These are phyloP conservation scores for Teratosphaeria zuluensis DNA, from an alignment of 2,329 filamentous ascomycete genomes.

Conservation along the genomic window DNA sequence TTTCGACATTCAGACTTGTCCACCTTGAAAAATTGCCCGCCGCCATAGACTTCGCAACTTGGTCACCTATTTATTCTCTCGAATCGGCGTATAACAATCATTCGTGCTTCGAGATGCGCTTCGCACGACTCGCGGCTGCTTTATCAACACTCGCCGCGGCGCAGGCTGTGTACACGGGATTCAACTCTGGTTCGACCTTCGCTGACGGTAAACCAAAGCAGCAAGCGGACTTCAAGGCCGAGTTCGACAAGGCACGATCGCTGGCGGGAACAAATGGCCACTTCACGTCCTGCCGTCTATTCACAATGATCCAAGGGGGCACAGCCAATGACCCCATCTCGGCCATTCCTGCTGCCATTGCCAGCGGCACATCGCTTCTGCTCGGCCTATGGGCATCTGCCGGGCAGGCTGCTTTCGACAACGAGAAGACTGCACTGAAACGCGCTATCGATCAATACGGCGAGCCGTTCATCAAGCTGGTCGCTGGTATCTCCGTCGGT, in stretches of 20 bases:
- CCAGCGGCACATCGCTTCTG: conserved; percentile 66
- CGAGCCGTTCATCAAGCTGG: conserved; percentile 46
- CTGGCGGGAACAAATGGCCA: conserved; percentile 46
- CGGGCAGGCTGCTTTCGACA: conserved; percentile 46
- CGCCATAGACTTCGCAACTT: neutral
- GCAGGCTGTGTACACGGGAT: conserved; percentile 44
- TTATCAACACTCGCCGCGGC: conserved; percentile 31
- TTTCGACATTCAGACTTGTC: neutral
- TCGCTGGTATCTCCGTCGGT: conserved; percentile 73
- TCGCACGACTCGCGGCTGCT: conserved; percentile 24
- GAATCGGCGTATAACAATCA: neutral
- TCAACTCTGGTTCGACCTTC: conserved; percentile 63
- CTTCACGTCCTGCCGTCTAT: conserved; percentile 62
- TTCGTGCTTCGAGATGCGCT: conserved; percentile 20
- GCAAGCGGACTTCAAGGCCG: conserved; percentile 57
- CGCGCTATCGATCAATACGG: conserved; percentile 62
- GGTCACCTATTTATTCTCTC: neutral
- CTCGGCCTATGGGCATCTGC: conserved; percentile 65
- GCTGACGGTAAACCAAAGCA: conserved; percentile 50
- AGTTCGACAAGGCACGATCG: conserved; percentile 56
- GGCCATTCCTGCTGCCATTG: conserved; percentile 68
- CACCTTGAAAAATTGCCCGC: neutral
- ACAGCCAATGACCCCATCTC: conserved; percentile 56
- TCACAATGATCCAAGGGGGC: conserved; percentile 63
- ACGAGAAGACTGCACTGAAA: conserved; percentile 65